Percentiles rank a stretch among this genome's conserved stretches.
Conservation (phyloP, 345 rosid species). For the Garcia nutans region DNA sequence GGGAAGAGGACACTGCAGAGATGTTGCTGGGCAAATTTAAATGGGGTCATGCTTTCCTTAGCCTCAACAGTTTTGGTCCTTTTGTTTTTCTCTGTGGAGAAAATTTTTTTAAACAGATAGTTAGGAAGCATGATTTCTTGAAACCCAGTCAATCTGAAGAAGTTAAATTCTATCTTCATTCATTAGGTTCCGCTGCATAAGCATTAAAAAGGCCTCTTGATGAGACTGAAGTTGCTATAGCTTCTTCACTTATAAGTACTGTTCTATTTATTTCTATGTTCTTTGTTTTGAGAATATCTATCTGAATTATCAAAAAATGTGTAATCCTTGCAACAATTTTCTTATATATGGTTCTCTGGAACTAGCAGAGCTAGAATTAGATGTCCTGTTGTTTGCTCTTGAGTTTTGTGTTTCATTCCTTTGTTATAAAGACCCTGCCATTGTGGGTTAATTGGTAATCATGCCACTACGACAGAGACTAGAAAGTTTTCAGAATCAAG, state of each 20-base stretch:
- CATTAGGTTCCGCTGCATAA: neutral
- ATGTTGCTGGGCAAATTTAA: constrained; percentile 88
- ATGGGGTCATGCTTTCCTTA: constrained; percentile 97
- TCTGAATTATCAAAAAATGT: neutral
- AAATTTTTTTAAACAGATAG: neutral
- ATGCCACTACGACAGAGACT: neutral
- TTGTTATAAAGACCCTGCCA: neutral
- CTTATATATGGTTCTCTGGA: neutral
- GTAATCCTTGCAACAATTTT: neutral
- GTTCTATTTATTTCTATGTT: neutral
- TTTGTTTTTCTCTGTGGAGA: neutral
- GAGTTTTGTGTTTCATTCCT: neutral
- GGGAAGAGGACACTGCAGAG: constrained; percentile 80
- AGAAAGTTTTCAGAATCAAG: neutral
- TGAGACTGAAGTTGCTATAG: neutral
- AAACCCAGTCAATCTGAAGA: neutral
- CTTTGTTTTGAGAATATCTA: neutral
- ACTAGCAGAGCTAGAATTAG: neutral
- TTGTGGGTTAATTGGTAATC: neutral
- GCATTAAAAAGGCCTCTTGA: neutral
- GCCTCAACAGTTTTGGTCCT: constrained; percentile 65
- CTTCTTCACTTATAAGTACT: neutral
- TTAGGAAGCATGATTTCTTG: neutral
- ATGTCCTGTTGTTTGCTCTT: neutral
- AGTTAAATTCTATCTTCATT: neutral